Evolutionary conservation across 1,284 basidiomycete genomes (phyloP).

Genomic region (Fomitopsis palustris): DNA sequence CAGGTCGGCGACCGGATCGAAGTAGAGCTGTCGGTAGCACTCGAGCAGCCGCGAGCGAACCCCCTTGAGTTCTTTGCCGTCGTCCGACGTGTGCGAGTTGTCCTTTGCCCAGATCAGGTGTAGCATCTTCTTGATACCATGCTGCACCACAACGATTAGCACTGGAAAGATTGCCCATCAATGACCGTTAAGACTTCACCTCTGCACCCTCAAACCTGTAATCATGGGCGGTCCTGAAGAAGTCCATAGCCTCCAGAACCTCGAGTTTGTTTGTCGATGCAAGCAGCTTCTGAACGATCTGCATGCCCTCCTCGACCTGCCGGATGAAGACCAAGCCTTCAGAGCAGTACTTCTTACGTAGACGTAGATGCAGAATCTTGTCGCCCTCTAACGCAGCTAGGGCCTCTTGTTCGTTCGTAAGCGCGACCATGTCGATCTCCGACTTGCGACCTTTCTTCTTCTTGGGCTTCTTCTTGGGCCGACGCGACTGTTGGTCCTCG

Average conservation of each 20-base stretch:
- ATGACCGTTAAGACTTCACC: constrained; percentile 34
- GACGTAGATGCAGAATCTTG: constrained; percentile 67
- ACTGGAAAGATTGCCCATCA: background rate
- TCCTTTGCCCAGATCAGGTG: constrained; percentile 99
- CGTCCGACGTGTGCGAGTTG: constrained; percentile 81
- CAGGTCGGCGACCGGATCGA: constrained; percentile 72
- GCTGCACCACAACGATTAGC: constrained; percentile 33
- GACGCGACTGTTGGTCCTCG: constrained; percentile 24
- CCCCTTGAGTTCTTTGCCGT: constrained; percentile 87
- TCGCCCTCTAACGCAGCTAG: constrained; percentile 62
- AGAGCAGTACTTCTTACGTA: constrained; percentile 84
- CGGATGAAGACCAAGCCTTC: constrained; percentile 89
- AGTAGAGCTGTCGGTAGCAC: constrained; percentile 87
- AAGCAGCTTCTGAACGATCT: constrained; percentile 73
- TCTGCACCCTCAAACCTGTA: constrained; percentile 81
- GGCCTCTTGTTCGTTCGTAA: constrained; percentile 65
- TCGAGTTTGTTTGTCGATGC: constrained; percentile 92
- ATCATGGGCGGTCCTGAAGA: constrained; percentile 84
- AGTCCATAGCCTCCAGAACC: constrained; percentile 94
- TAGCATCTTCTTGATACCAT: constrained; percentile 92
- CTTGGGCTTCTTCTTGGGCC: constrained; percentile 36
- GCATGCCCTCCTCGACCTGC: constrained; percentile 77
- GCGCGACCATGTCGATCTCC: constrained; percentile 59
- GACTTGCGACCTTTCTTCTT: constrained; percentile 67
- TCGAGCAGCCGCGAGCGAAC: constrained; percentile 87